Evolutionary conservation across 768 basidiomycete species (phyloP).

Genomic region (Leucocoprinus sp.): DNA sequence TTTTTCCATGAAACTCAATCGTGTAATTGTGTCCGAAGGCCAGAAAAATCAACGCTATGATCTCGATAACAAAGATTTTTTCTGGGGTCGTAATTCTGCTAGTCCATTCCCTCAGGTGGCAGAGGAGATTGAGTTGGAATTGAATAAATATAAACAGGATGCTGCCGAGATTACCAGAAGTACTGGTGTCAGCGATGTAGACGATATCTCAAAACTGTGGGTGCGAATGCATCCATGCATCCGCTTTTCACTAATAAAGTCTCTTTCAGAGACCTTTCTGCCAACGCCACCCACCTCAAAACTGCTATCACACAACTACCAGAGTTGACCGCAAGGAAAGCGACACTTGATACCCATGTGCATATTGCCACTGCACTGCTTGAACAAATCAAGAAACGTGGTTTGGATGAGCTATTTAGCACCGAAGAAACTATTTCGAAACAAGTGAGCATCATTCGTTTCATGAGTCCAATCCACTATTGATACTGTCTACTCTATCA

Average conservation of each 20-base stretch:
- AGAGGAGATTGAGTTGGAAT: constrained; percentile 89
- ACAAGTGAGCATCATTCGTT: constrained; percentile 42
- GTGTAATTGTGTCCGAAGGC: constrained; percentile 74
- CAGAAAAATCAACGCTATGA: constrained; percentile 80
- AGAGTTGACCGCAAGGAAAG: constrained; percentile 93
- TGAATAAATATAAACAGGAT: constrained; percentile 91
- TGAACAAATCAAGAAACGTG: constrained; percentile 91
- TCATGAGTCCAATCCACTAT: no score
- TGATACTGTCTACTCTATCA: neutral
- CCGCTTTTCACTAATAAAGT: neutral
- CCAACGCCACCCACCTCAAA: constrained; percentile 91
- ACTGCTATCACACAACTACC: constrained; percentile 96
- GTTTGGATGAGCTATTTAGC: constrained; percentile 95
- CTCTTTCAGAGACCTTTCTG: constrained; percentile 65
- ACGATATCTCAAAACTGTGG: constrained; percentile 90
- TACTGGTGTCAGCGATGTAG: constrained; percentile 93
- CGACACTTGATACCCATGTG: constrained; percentile 97
- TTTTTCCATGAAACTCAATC: constrained; percentile 92
- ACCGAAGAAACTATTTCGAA: constrained; percentile 86
- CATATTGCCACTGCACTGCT: constrained; percentile 94
- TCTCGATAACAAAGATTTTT: constrained; percentile 97
- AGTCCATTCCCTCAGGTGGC: constrained; percentile 98
- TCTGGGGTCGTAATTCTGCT: constrained; percentile 95
- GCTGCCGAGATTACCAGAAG: constrained; percentile 95
- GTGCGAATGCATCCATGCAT: constrained; percentile 18